Evolutionary conservation across 805 yeast genomes (phyloP), one percentile per base, ranked within the genome.

Genomic region (Wickerhamomyces xylosicus): DNA sequence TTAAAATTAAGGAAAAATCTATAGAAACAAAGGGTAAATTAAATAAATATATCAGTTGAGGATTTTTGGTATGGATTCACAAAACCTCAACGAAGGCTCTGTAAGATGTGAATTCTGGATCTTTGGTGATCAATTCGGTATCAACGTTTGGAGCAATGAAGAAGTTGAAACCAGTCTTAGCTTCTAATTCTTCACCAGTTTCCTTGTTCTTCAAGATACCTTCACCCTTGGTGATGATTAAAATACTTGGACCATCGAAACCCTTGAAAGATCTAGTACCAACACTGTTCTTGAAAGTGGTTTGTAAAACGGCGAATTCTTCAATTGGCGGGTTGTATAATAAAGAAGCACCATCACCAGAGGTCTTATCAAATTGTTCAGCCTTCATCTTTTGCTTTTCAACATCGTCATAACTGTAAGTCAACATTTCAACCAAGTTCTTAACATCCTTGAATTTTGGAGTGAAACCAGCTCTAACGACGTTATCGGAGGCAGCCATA

Each of bases 401-500:
- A 37, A 90, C 96, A 19, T 94, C 78, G 39, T 84, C 94, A 53
- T 83, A 83, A 20, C 84, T 71, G 59, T 90, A 92, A 3, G 96
- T 89, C 59, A 92, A 75, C 92, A 85, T 85, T 39, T 73, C 76
- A 34, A 92, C 97, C 56, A 92, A 74, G 53, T 83, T 86, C 42
- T 78, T 63, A 44, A 92, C 97, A 61, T 92, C 99, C 65, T 90
- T 92, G 69, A 90, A 92, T 62, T 92, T 92, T 45, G 99, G 98
- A n/a, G 99, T 92, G 70, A 92, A 92, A 13, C 98, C 99, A 4
- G 97, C 95, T 61, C 99, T 77, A 37, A 92, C 97, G 41, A 92
- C 99, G 54, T 92, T 92, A 61, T 92, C 99, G 32, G 94, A 81
- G 8, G 98, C 97, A 33, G 98, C 98, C 99, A 92, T 92, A 69